Conservation (phyloP, 768 basidiomycete genomes). For the Hebeloma cylindrosporum region DNA sequence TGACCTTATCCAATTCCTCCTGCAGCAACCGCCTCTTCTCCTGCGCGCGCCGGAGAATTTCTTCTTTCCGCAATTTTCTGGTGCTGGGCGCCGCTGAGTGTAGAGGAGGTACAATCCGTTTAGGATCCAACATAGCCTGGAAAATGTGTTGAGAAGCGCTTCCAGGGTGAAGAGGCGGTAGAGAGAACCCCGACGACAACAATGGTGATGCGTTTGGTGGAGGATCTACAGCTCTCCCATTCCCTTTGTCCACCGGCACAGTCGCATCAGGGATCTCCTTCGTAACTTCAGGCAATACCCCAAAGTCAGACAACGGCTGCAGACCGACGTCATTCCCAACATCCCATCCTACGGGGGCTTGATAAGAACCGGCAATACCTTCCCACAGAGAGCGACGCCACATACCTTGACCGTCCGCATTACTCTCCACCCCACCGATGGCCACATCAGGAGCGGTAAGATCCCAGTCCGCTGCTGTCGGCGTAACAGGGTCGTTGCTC, state of each 20-base stretch:
- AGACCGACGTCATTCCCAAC: background rate
- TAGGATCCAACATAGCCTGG: no score
- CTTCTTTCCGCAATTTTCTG: constrained; percentile 26
- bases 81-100: constrained; percentile 4
- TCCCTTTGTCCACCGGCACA: constrained; percentile 22
- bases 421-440: constrained; percentile 11
- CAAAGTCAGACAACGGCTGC: background rate
- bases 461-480: constrained; percentile 38
- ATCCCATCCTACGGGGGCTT: constrained; percentile 8
- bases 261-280: background rate
- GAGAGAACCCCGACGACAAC: background rate
- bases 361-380: constrained; percentile 14
- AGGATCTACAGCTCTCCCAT: constrained; percentile 20
- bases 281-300: constrained; percentile 1
- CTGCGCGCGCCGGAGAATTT: constrained; percentile 50
- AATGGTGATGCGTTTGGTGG: background rate
- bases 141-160: background rate
- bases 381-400: constrained; percentile 20
- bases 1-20: constrained; percentile 57
- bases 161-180: background rate
- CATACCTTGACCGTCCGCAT: constrained; percentile 21
- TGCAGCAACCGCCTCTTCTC: constrained; percentile 52
- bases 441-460: constrained; percentile 32
- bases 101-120: background rate
- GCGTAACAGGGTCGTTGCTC: constrained; percentile 37